Evolutionary conservation across 2,329 filamentous ascomycete species (phyloP).

Genomic region (Sordariomycetes sp.): DNA sequence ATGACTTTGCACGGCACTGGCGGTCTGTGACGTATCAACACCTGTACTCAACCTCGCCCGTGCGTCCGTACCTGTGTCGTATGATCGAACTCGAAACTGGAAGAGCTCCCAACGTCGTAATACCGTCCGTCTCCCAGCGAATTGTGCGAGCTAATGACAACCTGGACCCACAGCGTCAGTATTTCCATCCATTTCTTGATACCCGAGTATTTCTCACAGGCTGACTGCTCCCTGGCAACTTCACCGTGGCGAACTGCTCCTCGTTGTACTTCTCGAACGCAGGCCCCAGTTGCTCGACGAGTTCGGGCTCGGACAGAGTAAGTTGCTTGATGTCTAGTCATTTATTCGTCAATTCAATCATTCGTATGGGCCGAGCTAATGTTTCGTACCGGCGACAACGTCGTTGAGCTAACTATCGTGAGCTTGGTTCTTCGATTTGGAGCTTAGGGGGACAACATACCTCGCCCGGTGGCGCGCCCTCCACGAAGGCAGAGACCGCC

Average conservation of each 20-base stretch:
- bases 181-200: neutral
- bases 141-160: slow-evolving; percentile 83
- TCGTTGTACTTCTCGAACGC: slow-evolving; percentile 96
- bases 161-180: slow-evolving; percentile 30
- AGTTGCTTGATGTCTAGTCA: slow-evolving; percentile 81
- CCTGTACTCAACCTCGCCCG: neutral
- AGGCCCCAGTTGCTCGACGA: slow-evolving; percentile 65
- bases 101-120: slow-evolving; percentile 82
- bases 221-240: slow-evolving; percentile 79
- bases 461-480: slow-evolving; percentile 93
- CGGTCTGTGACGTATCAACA: slow-evolving; percentile 48
- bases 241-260: slow-evolving; percentile 80
- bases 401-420: slow-evolving; percentile 59
- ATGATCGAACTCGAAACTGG: slow-evolving; percentile 85
- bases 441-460: slow-evolving; percentile 42
- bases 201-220: slow-evolving; percentile 10
- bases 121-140: slow-evolving; percentile 73
- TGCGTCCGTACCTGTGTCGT: slow-evolving; percentile 51
- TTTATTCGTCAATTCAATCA: slow-evolving; percentile 10
- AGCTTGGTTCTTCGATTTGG: slow-evolving; percentile 5
- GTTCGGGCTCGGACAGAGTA: slow-evolving; percentile 57
- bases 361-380: neutral
- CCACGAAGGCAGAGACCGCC: slow-evolving; percentile 72
- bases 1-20: slow-evolving; percentile 73
- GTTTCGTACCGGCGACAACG: slow-evolving; percentile 66